A percentile compares a stretch with the other conserved stretches of the same genome.
phyloP scores from a whole-genome alignment of 495 filamentous ascomycete genomes.

The Pyronema omphalodes region DNA sequence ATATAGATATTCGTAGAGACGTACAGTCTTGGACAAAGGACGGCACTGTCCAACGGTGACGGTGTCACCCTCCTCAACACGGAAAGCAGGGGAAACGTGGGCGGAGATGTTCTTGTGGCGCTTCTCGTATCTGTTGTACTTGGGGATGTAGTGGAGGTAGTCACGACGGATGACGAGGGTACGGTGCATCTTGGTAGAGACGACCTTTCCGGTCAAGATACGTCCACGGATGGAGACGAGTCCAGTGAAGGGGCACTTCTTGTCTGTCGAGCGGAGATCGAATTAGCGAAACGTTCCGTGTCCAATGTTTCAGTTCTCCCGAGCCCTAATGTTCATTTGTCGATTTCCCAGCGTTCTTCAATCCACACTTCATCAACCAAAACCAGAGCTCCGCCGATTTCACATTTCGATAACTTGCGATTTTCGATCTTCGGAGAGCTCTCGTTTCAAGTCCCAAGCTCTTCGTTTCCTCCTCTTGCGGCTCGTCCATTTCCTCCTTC shows the following conservation, averaged over 20 bases:
- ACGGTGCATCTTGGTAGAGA: constrained; percentile 99
- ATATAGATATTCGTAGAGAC: constrained; percentile 24
- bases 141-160: constrained; percentile 98
- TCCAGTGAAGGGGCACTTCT: constrained; percentile 99
- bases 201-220: constrained; percentile 97
- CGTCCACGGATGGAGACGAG: constrained; percentile 95
- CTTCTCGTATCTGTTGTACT: constrained; percentile 99
- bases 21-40: constrained; percentile 95
- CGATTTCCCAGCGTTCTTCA: not conserved
- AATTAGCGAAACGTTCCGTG: constrained; percentile 1
- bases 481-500: not conserved
- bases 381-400: not conserved
- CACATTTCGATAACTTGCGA: not conserved
- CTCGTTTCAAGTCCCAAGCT: not conserved
- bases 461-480: not conserved
- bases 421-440: not conserved
- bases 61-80: constrained; percentile 97
- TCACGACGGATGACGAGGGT: constrained; percentile 98
- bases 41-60: constrained; percentile 98
- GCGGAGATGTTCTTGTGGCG: constrained; percentile 98
- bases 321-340: not conserved
- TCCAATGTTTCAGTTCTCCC: too few relatives aligned
- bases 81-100: constrained; percentile 97
- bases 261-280: constrained; percentile 44
- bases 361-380: not conserved